A percentile compares a stretch with the other conserved stretches of the same genome.
Conservation (phyloP, 176 grass and related monocot species). For the Phoenix roebelenii region DNA sequence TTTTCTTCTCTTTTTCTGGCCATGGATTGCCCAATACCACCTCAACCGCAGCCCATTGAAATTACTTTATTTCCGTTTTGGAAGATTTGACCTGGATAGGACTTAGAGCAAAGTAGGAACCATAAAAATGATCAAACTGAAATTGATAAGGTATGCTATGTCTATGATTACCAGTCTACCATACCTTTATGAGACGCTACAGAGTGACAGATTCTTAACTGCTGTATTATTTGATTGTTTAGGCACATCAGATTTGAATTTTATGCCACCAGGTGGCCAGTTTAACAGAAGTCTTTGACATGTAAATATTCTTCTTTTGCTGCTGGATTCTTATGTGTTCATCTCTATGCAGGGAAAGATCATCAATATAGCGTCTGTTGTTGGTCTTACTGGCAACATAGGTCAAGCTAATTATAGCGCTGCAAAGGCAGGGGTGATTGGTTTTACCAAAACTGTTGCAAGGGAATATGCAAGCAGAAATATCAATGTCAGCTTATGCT, state of each 20-base stretch:
- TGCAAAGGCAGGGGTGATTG: slow-evolving; percentile 93
- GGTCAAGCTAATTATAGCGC: slow-evolving; percentile 97
- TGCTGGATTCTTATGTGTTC: slow-evolving; percentile 7
- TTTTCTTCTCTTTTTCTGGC: no score
- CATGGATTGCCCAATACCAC: no score
- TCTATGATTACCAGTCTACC: no score
- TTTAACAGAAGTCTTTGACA: background rate
- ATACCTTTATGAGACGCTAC: no score
- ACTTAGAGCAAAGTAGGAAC: no score
- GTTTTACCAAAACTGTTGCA: slow-evolving; percentile 91
- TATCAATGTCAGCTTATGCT: slow-evolving; percentile 54
- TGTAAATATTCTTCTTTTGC: background rate
- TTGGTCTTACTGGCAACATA: slow-evolving; percentile 81
- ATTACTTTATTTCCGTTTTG: no score
- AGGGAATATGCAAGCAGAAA: slow-evolving; percentile 97
- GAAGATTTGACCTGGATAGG: no score
- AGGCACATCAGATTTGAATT: background rate
- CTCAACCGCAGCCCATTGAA: no score
- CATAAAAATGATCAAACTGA: no score
- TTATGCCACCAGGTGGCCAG: background rate
- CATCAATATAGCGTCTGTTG: slow-evolving; percentile 91
- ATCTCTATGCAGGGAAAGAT: slow-evolving; percentile 58
- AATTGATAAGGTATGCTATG: no score
- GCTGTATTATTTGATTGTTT: no score
- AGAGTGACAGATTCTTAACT: no score